Evolutionary conservation across 2,329 filamentous ascomycete species (phyloP), one percentile per base, ranked within the genome.

Genomic region (Tolypocladium pustulatum): DNA sequence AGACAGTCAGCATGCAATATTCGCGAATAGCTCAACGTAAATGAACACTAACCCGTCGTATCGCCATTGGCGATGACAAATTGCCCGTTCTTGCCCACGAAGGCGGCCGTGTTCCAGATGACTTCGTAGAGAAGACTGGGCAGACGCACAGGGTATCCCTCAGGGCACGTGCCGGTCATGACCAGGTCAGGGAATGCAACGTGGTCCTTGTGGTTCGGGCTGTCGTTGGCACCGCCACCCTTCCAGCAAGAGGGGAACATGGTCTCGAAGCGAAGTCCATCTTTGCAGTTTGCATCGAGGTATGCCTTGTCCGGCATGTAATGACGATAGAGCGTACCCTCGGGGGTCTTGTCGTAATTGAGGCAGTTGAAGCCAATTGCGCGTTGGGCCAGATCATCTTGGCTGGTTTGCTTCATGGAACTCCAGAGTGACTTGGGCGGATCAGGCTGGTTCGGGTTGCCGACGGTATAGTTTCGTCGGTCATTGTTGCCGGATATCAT

Each of bases 291-390:
- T 58, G 80, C 80, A 68, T 97, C 91, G 40, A 96, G 79, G 69
- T 84, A 95, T 0, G 75, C 73, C 79, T 96, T 95, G 66, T 87
- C 82, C 0, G 93, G 92, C 65, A 97, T 67, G 69, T 83, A 86
- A 72, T 96, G 92, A 64, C 92, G 90, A 72, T 85, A 88, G 40
- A 96, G 81, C 17, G 91, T 88, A 1, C 81, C 80, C 72, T 96
- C 91, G 2, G 88, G 77, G 0, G 72, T 66, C 30, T 73, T 77
- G 37, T 66, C 67, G 70, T 97, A 97, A 82, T 97, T 87, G 61
- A 99, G 76, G 74, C 94, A 97, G 79, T 97, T 97, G 82, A 96
- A 96, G 4, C 94, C 93, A 34, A 97, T 66, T 12, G 92, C 90
- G 61, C 92, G 91, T 77, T 96, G 88, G 56, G 76, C 76, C 41